These are phyloP conservation scores for Ustilago hordei DNA, from an alignment of 1,284 basidiomycete genomes.

Conservation along the genomic window DNA sequence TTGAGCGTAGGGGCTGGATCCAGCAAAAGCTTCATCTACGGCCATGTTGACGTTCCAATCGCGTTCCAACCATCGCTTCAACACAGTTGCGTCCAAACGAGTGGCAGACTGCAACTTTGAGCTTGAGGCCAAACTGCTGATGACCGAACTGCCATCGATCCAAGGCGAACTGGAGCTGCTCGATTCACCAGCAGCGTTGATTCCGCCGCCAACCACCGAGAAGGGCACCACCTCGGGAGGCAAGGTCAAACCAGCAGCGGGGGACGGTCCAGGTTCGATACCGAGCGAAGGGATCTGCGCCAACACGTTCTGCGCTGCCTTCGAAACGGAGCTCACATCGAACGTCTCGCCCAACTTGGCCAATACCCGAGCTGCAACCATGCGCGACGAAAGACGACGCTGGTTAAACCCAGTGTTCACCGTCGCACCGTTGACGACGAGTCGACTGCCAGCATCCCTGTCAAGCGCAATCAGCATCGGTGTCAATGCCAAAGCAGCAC, in stretches of 20 bases:
- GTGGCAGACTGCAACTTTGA: conserved; percentile 54
- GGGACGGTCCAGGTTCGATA: conserved; percentile 48
- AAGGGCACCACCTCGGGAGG: conserved; percentile 50
- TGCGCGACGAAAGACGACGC: conserved; percentile 76
- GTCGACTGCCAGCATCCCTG: conserved; percentile 72
- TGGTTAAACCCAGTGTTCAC: conserved; percentile 36
- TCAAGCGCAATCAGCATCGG: conserved; percentile 88
- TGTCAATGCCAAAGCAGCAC: conserved; percentile 80
- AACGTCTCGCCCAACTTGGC: conserved; percentile 79
- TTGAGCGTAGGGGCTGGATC: conserved; percentile 39
- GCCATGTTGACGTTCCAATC: conserved; percentile 64
- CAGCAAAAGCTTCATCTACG: conserved; percentile 56
- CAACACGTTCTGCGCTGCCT: conserved; percentile 34
- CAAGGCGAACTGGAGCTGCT: conserved; percentile 36
- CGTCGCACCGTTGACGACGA: conserved; percentile 65
- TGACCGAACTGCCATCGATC: conserved; percentile 37
- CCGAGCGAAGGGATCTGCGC: conserved; percentile 48
- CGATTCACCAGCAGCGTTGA: conserved; percentile 41
- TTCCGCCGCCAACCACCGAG: conserved; percentile 30
- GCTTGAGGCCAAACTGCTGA: conserved; percentile 48
- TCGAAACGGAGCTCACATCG: conserved; percentile 71
- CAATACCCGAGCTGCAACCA: conserved; percentile 78
- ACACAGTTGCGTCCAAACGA: conserved; percentile 38
- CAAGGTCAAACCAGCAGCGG: conserved; percentile 36
- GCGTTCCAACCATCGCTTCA: conserved; percentile 61